Base-by-base conservation (phyloP, 1,284 basidiomycete species). In the Apiotrichum domesticum region DNA sequence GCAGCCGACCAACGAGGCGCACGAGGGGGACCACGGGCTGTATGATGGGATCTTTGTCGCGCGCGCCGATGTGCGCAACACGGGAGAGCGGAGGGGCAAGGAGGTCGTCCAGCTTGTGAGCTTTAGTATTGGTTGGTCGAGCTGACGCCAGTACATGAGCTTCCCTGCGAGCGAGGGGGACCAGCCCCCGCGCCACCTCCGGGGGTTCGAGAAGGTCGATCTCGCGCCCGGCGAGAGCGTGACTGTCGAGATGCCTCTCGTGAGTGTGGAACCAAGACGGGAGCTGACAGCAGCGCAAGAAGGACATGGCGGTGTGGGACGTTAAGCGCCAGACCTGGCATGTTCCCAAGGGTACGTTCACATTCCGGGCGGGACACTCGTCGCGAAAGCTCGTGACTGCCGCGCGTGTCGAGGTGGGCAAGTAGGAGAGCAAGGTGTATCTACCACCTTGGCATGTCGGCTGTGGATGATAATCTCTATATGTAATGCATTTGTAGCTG, bases 81-180 rank as follows among this genome's bases (percentile, higher is more conserved):
- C 68, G 2, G 79, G 80, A 14, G 54, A 67, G 2, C 59, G 69
- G 4, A 63, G 57, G 0, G 80, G 73, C 1, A 71, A 70, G 29
- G 79, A 79, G 55, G 79, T 80, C 2, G 74, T 74, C 1, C 80
- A 81, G 64, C 68, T 79, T 13, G 72, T 75, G 21, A 21, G 21
- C 21, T 21, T 21, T 21, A 21, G 21, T 21, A 21, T 21, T 21
- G 21, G 21, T 21, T 21, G 21, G 21, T 21, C 21, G 21, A 21
- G 21, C 15, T 14, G 13, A 37, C 14, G 39, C 6, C 54, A 77
- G 76, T 79, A 78, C 63, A 65, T 78, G 62, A 59, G 72, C 6
- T 79, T 70, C 70, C 77, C 79, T 2, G 35, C 49, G 15, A 62
- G 66, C 3, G 72, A 75, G 52, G 46, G 57, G 15, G 74, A 72